Evolutionary conservation across 345 rosid species (phyloP), one percentile per base, ranked within the genome.

Genomic region (Camelina sativa): DNA sequence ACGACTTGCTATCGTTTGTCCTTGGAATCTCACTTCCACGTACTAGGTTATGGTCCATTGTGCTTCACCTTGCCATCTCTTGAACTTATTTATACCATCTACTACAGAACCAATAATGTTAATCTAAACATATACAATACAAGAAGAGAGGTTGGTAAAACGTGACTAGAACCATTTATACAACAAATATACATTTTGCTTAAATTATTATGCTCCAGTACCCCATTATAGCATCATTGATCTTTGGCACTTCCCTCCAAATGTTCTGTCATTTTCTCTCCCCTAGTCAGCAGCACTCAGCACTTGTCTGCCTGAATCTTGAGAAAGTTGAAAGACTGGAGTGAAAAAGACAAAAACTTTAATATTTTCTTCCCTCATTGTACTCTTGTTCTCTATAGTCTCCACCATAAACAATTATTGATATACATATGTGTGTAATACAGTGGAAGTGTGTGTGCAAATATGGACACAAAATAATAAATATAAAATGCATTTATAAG

Each of bases 281-380:
- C 48, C 72, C 25, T 30, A 65, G 72, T 74, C 78, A 74, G 65
- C 20, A 47, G 72, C 19, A 46, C 32, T 74, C 78, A 75, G 30
- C 55, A 50, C 22, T 75, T 61, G 79, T 67, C n/a, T 68, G 67
- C 73, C 52, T 50, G 44, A 66, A 74, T 48, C 60, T 16, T 59
- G 44, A 60, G 51, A 75, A 61, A 47, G 52, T 47, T 47, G 8
- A 15, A 44, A 44, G 48, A 47, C 52, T 47, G 3, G 52, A 47
- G 52, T 47, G 52, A 47, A 47, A 47, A 47, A 61, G 69, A 68
- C 69, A 60, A 67, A 12, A 43, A 60, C 32, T 40, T 51, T 67
- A 17, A 30, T 15, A 59, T 58, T 25, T 41, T 41, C 16, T 53
- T 51, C 34, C 32, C n/a, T 12, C 28, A 12, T 57, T 38, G 47